Base-by-base conservation (phyloP, 768 basidiomycete genomes). In the Termitomyces sp. region DNA sequence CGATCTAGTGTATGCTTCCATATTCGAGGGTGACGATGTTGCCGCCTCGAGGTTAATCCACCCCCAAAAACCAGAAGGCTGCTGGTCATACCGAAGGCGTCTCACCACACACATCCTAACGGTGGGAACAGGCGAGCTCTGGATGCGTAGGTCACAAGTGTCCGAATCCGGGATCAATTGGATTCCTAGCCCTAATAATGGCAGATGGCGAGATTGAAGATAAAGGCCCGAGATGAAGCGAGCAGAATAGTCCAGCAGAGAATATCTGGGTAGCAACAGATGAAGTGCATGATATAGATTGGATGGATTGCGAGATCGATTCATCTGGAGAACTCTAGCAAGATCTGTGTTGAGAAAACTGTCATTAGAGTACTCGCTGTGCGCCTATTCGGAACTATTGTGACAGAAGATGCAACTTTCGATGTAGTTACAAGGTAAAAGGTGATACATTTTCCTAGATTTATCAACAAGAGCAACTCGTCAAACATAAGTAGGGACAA, bases 151-250 rank as follows among this genome's bases (percentile, higher is more conserved):
- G 6, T 29, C 52, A 38, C 36, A 17, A 56, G n/a, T 32, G 32
- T 43, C 55, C 55, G 55, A 45, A 56, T 56, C 55, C 55, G 55
- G 55, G 55, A 34, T 56, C 31, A 43, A 17, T 20, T 56, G 42
- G 55, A 56, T 45, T 56, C 40, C 31, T 56, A 20, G 6, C 25
- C 25, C 25, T 25, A 45, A 17, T 45, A 45, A n/a, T 34, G 42
- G 40, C 55, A 45, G 42, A 45, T 20, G n/a, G n/a, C 37, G 6
- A 45, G 40, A 43, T 45, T 32, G 42, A 43, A 55, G 29, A 54
- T 17, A 40, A 31, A 55, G 40, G 9, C 40, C 15, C 11, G n/a
- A 11, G 17, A 43, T 43, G 42, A 56, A 56, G 42, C 55, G 55
- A 56, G 31, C n/a, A 56, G 55, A 43, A 56, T 32, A 10, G 31